Percentiles rank a stretch among this genome's conserved stretches.
phyloP scores from a whole-genome alignment of 2,329 filamentous ascomycete species.

The Ceratocystis huliohia region DNA sequence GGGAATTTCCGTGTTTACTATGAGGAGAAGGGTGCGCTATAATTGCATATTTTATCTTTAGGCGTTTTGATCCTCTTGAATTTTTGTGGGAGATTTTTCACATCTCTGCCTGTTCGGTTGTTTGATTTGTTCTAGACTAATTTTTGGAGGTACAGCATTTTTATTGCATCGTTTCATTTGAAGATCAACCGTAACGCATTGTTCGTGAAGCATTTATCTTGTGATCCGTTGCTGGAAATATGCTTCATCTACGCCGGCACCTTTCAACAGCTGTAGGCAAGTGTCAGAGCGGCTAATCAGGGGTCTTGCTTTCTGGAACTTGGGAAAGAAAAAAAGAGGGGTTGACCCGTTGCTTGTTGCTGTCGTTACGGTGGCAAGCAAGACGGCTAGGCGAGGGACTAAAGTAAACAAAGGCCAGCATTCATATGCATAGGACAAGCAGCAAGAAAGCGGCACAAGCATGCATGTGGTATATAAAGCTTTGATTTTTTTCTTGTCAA shows the following conservation, averaged over 20 bases:
- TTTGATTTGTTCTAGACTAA: neutral
- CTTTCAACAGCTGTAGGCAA: neutral
- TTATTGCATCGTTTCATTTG: neutral
- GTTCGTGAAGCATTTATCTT: neutral
- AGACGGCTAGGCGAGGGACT: neutral
- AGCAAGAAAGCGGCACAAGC: neutral
- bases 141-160: neutral
- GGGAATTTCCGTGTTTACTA: neutral
- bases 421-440: neutral
- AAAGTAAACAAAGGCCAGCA: slow-evolving; percentile 6
- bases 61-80: neutral
- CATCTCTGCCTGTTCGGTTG: neutral
- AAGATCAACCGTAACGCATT: neutral
- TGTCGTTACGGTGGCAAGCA: slow-evolving; percentile 3
- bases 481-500: neutral
- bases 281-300: neutral
- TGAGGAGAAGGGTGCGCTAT: neutral
- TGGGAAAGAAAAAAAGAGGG: neutral
- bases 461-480: neutral
- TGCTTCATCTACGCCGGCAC: neutral
- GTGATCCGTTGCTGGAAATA: neutral
- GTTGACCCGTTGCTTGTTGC: neutral
- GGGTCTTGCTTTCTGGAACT: neutral
- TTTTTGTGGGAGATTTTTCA: neutral
- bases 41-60: neutral